phyloP scores from a whole-genome alignment of 2,329 filamentous ascomycete species.

The Ascochyta lentis region DNA sequence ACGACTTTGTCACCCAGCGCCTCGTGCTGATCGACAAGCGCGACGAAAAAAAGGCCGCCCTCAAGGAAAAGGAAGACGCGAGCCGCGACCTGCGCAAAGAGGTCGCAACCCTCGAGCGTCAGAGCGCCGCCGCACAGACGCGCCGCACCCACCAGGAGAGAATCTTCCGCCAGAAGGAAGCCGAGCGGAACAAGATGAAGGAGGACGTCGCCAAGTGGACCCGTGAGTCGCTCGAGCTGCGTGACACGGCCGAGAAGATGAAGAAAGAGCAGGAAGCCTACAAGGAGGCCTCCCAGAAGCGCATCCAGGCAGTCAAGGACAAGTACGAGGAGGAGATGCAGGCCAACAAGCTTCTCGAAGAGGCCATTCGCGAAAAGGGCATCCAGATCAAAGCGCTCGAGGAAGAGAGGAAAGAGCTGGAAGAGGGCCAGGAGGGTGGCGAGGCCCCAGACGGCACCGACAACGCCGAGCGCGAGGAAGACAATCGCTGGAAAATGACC shows the following conservation, averaged over 20 bases:
- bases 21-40: constrained; percentile 72
- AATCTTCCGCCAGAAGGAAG: constrained; percentile 70
- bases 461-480: constrained; percentile 53
- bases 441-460: constrained; percentile 51
- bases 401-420: constrained; percentile 66
- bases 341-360: constrained; percentile 68
- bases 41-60: constrained; percentile 75
- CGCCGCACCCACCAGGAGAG: constrained; percentile 81
- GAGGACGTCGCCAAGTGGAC: constrained; percentile 75
- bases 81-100: constrained; percentile 84
- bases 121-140: constrained; percentile 81
- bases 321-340: constrained; percentile 52
- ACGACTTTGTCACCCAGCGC: constrained; percentile 56
- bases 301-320: constrained; percentile 51
- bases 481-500: constrained; percentile 63
- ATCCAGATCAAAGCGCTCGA: constrained; percentile 76
- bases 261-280: constrained; percentile 48
- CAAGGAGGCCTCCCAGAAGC: constrained; percentile 44
- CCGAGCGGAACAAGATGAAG: constrained; percentile 71
- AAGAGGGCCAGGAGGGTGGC: constrained; percentile 52
- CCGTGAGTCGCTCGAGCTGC: constrained; percentile 65
- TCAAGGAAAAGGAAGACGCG: constrained; percentile 90
- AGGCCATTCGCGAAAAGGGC: constrained; percentile 75
- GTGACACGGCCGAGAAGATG: constrained; percentile 59
- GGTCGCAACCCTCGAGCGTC: constrained; percentile 78